Evolutionary conservation across 441 rosid species (phyloP).

Genomic region (Corymbia calophylla): DNA sequence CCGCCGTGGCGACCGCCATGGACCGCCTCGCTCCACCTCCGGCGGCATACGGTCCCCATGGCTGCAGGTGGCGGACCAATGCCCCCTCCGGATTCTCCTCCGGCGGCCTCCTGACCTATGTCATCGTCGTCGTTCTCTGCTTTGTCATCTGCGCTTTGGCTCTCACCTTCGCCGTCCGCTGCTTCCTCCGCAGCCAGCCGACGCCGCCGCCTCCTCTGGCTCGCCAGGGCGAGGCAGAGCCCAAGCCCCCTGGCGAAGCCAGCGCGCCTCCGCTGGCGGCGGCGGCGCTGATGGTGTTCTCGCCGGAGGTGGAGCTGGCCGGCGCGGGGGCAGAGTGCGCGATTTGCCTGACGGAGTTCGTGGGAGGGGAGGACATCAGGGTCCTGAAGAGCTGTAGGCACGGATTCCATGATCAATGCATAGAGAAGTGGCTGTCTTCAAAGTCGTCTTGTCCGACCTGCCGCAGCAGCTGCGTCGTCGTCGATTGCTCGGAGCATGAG

Average conservation of each 20-base stretch:
- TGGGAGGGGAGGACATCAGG: neutral
- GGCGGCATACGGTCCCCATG: neutral
- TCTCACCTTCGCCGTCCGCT: constrained; percentile 3
- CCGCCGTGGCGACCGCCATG: neutral
- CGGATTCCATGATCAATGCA: neutral
- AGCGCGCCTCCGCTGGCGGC: neutral
- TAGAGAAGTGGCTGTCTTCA: neutral
- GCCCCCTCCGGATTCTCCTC: neutral
- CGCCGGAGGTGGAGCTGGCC: neutral
- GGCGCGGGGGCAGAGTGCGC: neutral
- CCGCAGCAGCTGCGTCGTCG: neutral
- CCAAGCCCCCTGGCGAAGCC: neutral
- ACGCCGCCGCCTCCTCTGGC: neutral
- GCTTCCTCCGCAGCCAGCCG: neutral
- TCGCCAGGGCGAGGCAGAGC: neutral
- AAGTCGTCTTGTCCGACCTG: neutral
- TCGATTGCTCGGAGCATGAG: neutral
- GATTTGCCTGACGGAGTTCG: neutral
- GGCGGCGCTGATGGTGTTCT: neutral
- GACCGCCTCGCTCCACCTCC: neutral
- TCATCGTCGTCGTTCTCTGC: constrained; percentile 2
- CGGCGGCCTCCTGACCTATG: neutral
- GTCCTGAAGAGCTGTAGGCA: neutral
- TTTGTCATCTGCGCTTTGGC: neutral
- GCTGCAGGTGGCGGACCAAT: neutral